Evolutionary conservation across 805 yeast species (phyloP), one percentile per base, ranked within the genome.

Genomic region (Wickerhamomyces subpelliculosus): DNA sequence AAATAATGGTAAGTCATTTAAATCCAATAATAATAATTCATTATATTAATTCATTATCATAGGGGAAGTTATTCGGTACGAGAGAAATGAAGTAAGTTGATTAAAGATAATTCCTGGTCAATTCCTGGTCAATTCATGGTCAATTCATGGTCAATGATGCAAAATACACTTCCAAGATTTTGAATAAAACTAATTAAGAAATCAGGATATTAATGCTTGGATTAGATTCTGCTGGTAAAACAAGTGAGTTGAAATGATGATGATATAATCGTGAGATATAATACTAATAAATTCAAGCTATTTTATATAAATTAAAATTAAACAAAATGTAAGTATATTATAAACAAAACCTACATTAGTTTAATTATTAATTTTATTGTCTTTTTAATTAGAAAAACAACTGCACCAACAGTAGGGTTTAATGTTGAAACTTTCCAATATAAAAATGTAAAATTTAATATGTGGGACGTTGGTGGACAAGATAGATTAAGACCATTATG

Each of bases 391-490:
- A 41, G 45, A 27, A 72, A 72, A 44, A 78, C 84, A 31, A 84
- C 95, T 0, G 93, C 87, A 5, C 96, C 96, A 18, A 89, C 96
- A 0, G 95, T 87, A 18, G 96, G 96, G 2, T 89, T 89, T 67
- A 89, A 89, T 62, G 93, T 85, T 35, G 95, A 85, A 61, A 82
- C 90, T 4, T 85, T 85, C 45, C 78, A 83, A 41, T 84, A 81
- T 61, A 82, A 80, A 58, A 84, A 84, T 59, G 80, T 84, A 41
- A 79, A 84, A 40, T 84, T 85, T 65, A 86, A 87, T 43, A 88
- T 85, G 57, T 85, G 95, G 95, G 95, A 85, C 61, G 93, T 93
- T 44, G 97, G 97, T 64, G 97, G 96, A 58, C 97, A 87, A 67
- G 94, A 84, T 54, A 71, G 94, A 60, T 75, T 88, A 49, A 76